Evolutionary conservation across 306 rosid species (phyloP).

Genomic region (Alnus rubra): DNA sequence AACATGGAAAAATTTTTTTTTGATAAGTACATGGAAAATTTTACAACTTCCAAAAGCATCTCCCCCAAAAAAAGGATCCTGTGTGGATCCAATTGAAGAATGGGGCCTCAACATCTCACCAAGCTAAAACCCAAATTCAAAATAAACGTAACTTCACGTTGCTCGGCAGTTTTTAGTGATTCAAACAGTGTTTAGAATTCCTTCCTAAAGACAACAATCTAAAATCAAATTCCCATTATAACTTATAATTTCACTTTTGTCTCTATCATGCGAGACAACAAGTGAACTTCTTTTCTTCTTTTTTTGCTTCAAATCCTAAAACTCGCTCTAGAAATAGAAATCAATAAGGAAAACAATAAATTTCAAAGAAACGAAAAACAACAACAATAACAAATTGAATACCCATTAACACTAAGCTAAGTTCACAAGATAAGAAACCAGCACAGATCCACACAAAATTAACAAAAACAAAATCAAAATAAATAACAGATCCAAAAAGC

Average conservation of each 20-base stretch:
- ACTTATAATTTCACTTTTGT: not conserved
- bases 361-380: not conserved
- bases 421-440: not conserved
- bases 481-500: constrained; percentile 10
- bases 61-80: not conserved
- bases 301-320: not conserved
- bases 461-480: not conserved
- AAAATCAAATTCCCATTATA: not conserved
- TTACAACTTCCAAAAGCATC: not conserved
- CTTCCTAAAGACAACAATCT: not conserved
- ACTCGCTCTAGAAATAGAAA: not conserved
- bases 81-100: not conserved
- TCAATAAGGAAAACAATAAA: not conserved
- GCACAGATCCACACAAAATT: not conserved
- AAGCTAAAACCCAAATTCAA: not conserved
- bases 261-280: not conserved
- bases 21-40: too few species aligned
- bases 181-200: not conserved
- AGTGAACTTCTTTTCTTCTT: not conserved
- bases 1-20: too few species aligned
- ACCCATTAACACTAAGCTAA: not conserved
- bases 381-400: not conserved
- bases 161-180: not conserved
- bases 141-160: not conserved
- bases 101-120: not conserved